These are phyloP conservation scores for Adansonia grandidieri DNA, from an alignment of 441 rosid species.

Conservation along the genomic window DNA sequence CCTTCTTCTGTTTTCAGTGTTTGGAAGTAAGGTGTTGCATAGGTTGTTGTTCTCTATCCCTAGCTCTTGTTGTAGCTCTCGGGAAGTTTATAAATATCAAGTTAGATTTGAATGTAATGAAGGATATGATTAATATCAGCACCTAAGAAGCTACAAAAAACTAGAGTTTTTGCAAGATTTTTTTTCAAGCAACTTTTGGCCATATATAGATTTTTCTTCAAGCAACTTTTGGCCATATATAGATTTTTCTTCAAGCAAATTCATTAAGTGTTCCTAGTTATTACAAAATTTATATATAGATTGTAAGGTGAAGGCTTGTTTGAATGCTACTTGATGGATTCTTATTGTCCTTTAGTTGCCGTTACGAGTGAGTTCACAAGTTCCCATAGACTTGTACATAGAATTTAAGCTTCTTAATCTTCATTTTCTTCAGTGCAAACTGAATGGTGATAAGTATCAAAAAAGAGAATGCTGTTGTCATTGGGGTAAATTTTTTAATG, in stretches of 20 bases:
- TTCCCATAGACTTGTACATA: not conserved
- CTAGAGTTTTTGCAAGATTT: not conserved
- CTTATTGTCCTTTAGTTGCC: not conserved
- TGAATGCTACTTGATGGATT: not conserved
- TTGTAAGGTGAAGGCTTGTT: not conserved
- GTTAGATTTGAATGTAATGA: not conserved
- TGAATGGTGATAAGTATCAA: not conserved
- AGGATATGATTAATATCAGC: slow-evolving; percentile 1
- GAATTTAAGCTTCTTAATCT: not conserved
- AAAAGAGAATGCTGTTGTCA: not conserved
- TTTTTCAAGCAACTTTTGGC: not conserved
- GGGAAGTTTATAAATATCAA: not conserved
- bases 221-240: not conserved
- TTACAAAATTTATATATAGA: not conserved
- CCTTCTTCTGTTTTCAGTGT: not conserved
- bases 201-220: too few species aligned
- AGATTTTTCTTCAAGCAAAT: too few species aligned
- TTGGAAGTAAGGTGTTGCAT: not conserved
- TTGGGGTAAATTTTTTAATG: not conserved
- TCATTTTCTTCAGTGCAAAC: not conserved
- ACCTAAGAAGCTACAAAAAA: not conserved
- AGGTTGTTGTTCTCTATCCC: not conserved
- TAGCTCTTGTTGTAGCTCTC: not conserved
- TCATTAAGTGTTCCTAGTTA: not conserved
- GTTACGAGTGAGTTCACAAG: not conserved